A percentile compares a stretch with the other conserved stretches of the same genome.
These are phyloP conservation scores for Cenchrus purpureus DNA, from an alignment of 176 grass and related monocot species.

Conservation along the genomic window DNA sequence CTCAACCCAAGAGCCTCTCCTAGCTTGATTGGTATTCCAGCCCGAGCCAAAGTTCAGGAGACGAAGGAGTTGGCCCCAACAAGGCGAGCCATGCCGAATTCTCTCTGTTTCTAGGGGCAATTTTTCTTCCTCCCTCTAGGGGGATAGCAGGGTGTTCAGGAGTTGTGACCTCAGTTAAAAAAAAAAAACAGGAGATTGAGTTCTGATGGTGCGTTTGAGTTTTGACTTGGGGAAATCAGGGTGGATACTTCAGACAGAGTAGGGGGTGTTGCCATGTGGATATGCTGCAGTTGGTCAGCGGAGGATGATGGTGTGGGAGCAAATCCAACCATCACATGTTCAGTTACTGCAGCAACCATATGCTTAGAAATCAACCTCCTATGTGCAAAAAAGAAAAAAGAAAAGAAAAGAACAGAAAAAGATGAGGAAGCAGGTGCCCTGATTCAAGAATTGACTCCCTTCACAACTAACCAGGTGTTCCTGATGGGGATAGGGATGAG, in stretches of 20 bases:
- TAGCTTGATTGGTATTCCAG: not conserved
- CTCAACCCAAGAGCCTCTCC: not conserved
- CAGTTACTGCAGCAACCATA: not conserved
- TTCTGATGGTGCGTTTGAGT: not conserved
- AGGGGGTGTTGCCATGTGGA: not conserved
- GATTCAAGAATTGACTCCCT: too few relatives aligned
- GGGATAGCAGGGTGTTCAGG: not conserved
- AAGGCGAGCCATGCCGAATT: not conserved
- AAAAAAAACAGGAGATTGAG: not conserved
- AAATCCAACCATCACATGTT: constrained; percentile 7
- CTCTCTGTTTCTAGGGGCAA: not conserved
- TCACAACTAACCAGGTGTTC: not conserved
- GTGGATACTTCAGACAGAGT: not conserved
- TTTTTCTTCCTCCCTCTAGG: not conserved
- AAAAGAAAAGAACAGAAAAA: not conserved
- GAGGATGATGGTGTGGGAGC: not conserved
- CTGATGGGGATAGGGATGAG: not conserved
- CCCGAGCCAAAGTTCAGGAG: too few relatives aligned
- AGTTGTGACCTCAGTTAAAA: not conserved
- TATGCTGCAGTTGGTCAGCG: not conserved
- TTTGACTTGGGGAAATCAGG: constrained; percentile 1
- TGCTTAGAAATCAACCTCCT: not conserved
- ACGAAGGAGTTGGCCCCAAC: too few relatives aligned
- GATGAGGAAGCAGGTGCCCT: not conserved
- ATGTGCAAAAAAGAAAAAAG: too few relatives aligned